Base-by-base conservation (phyloP, 2,329 filamentous ascomycete species). In the Fusarium nelsonii region DNA sequence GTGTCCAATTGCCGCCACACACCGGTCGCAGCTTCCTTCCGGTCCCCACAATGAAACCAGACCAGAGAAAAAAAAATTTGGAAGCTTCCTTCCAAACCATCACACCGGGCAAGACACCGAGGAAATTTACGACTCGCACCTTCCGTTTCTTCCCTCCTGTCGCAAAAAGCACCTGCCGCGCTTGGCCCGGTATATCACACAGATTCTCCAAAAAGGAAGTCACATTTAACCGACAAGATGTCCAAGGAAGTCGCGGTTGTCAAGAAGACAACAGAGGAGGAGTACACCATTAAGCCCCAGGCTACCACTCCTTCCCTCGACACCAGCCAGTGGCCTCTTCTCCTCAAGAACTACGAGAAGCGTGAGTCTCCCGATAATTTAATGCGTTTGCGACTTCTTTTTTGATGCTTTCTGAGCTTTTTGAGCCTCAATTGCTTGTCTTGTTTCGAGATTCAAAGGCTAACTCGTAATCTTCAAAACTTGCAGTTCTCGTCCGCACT, bases 261-360 rank as follows among this genome's bases (percentile, higher is more conserved):
- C 53, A 74, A 74, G 71, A 74, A 68, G 58, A 78, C 76, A 71
- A 78, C 76, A 67, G 82, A 84, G 78, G 90, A 92, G 78, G 87
- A 95, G 77, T 93, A 92, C 81, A 87, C 88, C 81, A 97, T 99
- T 85, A 97, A 97, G 89, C 96, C 96, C 58, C 90, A 97, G 85
- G 90, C 92, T 76, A 85, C 88, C 73, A 89, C 91, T 76, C 92
- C 94, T 73, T 84, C 89, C 64, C 85, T 97, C 76, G 91, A 97
- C 82, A 97, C 93, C 74, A 94, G 91, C 84, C 88, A 90, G 80
- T 97, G 94, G 93, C 96, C 96, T 76, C 86, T 98, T 77, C 87
- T 98, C 76, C 87, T 98, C 78, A 97, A 97, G 86, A 97, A 97
- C 85, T 98, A 97, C 84, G 92, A 94, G 82, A 92, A 94, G 79